Base-by-base conservation (phyloP, 2,329 filamentous ascomycete genomes). In the Raffaelea arxii region DNA sequence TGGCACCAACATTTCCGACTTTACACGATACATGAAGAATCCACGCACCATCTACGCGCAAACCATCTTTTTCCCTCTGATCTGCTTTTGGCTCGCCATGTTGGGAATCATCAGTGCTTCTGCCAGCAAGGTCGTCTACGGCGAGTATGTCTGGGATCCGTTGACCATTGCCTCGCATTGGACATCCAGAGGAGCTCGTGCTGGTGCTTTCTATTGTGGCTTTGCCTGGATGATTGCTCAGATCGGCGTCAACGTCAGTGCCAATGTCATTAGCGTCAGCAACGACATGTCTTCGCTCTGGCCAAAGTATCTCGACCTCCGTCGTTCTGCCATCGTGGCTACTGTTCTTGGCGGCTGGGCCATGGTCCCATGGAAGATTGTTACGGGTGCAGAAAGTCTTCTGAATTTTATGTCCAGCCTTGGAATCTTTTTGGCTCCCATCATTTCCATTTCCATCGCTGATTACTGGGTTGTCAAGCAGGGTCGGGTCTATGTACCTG, bases 361-460 rank as follows among this genome's bases (percentile, higher is more conserved):
- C 46, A 55, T 55, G 53, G 75, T 79, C 1, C 78, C 78, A 2
- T 83, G 78, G 80, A 80, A 80, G 62, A 82, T 84, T 50, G 65
- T 82, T 14, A 66, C 62, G 25, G 77, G 72, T 0, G 79, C 79
- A 1, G 60, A 64, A 6, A 77, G 70, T 0, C 75, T 83, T 53
- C 63, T 82, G 4, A 73, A 74, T 39, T 85, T 85, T 63, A 82
- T 86, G 73, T 69, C 72, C 25, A 80, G 79, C 0, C 58, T 66
- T 25, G 65, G 63, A 39, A 53, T 84, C 36, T 84, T 85, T 61
- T 65, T 84, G 0, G 79, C 76, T 0, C 79, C 80, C 0, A 78
- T 84, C 48, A 75, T 77, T 49, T 52, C 53, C 32, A 51, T 56
- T 41, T 46, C 52, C 24, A 49, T 50, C 30, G 52, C 51, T 23